These are phyloP conservation scores for Lactuca saligna DNA, from an alignment of 129 eudicot genomes.

Conservation along the genomic window DNA sequence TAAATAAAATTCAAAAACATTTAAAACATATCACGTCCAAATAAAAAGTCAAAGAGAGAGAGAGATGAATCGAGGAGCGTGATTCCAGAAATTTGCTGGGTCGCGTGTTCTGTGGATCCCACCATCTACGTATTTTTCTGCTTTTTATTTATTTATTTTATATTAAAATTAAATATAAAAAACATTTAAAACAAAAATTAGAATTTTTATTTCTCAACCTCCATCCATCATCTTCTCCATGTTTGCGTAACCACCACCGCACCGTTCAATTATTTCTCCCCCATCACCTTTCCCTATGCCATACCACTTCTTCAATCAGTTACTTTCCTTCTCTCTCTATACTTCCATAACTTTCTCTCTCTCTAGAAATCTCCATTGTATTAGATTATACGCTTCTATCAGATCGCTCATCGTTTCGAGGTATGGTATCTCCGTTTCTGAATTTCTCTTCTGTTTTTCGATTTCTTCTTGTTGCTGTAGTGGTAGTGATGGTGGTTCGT, in stretches of 20 bases:
- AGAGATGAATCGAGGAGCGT: conserved; percentile 48
- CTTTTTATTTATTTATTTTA: neutral
- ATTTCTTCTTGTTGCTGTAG: neutral
- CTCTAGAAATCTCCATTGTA: neutral
- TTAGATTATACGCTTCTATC: conserved; percentile 19
- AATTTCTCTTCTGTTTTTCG: neutral
- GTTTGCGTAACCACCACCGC: conserved; percentile 50
- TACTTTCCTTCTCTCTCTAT: conserved; percentile 14
- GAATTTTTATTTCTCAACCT: conserved; percentile 21
- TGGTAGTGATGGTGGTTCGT: neutral
- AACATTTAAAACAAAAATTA: neutral
- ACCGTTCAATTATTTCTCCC: conserved; percentile 40
- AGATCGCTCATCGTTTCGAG: conserved; percentile 15
- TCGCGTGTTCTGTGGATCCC: conserved; percentile 49
- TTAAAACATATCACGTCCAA: conserved; percentile 29
- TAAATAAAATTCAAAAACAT: conserved; percentile 7
- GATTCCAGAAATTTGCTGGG: conserved; percentile 61
- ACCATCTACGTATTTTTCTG: conserved; percentile 14
- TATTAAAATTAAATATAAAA: neutral
- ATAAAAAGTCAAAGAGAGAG: conserved; percentile 17
- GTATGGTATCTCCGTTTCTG: conserved; percentile 1
- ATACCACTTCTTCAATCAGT: conserved; percentile 28
- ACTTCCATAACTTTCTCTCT: conserved; percentile 22
- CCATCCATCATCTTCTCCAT: conserved; percentile 44
- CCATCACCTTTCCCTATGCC: conserved; percentile 36